Evolutionary conservation across 345 rosid species (phyloP).

Genomic region (Brassica nigra): DNA sequence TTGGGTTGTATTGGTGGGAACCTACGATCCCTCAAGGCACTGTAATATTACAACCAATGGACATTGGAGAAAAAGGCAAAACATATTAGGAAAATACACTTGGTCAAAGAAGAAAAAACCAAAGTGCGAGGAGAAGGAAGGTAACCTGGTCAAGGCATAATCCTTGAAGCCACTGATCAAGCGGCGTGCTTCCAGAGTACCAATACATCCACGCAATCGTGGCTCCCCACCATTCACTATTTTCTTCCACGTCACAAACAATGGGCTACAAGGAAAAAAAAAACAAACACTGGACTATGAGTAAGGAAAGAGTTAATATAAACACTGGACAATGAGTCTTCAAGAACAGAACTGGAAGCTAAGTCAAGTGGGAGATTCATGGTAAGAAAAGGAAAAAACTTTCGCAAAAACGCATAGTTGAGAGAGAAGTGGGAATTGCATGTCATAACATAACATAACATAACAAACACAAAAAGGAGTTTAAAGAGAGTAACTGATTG

Average conservation of each 20-base stretch:
- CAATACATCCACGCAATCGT: slow-evolving; percentile 97
- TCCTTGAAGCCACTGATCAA: slow-evolving; percentile 86
- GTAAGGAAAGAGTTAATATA: too few relatives aligned
- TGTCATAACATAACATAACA: not conserved
- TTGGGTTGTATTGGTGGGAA: slow-evolving; percentile 90
- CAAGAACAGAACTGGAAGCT: not conserved
- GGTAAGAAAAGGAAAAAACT: not conserved
- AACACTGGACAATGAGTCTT: too few relatives aligned
- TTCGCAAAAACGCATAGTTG: too few relatives aligned
- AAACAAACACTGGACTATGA: not conserved
- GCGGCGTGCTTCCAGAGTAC: slow-evolving; percentile 85
- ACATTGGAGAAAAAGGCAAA: slow-evolving; percentile 10
- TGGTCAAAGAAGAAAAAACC: not conserved
- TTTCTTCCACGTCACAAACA: slow-evolving; percentile 99
- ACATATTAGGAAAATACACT: not conserved
- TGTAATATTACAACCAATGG: slow-evolving; percentile 37
- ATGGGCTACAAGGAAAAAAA: slow-evolving; percentile 56
- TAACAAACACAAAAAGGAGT: not conserved
- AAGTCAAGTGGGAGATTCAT: not conserved
- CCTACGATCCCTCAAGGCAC: slow-evolving; percentile 97
- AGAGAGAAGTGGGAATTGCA: too few relatives aligned
- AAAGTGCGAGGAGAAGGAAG: too few relatives aligned
- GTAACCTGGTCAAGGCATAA: slow-evolving; percentile 92
- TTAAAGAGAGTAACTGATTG: slow-evolving; percentile 56
- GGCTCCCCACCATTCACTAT: slow-evolving; percentile 87